Conservation (phyloP, 2,329 filamentous ascomycete genomes). For the Pseudocercospora musae region DNA sequence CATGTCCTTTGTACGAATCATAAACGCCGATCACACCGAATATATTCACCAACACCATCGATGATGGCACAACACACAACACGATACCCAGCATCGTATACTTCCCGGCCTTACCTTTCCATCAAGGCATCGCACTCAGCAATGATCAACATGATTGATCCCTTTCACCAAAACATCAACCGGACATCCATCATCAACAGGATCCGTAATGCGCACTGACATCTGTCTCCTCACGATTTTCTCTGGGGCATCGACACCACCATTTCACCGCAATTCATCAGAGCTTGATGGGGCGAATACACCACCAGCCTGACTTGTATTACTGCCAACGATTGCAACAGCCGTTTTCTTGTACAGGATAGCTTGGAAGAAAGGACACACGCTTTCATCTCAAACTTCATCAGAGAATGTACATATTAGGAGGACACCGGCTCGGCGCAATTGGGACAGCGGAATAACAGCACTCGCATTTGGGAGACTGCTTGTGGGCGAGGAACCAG, state of each 20-base stretch:
- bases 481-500: not conserved
- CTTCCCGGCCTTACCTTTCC: constrained; percentile 8
- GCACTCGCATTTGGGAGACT: not conserved
- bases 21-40: constrained; percentile 12
- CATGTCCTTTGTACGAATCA: constrained; percentile 22
- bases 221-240: constrained; percentile 20
- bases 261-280: constrained; percentile 24
- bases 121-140: constrained; percentile 12
- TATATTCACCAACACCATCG: constrained; percentile 9
- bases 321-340: constrained; percentile 11
- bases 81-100: constrained; percentile 23
- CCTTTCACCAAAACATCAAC: constrained; percentile 12
- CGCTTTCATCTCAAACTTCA: constrained; percentile 7
- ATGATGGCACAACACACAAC: constrained; percentile 7
- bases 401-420: constrained; percentile 11
- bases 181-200: constrained; percentile 15
- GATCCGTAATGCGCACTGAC: constrained; percentile 15
- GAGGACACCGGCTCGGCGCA: constrained; percentile 7
- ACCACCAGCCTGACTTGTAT: constrained; percentile 11
- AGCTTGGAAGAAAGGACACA: constrained; percentile 4
- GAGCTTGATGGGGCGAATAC: not conserved
- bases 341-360: constrained; percentile 12
- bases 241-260: constrained; percentile 19
- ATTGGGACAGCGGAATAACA: not conserved
- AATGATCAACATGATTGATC: constrained; percentile 12